Base-by-base conservation (phyloP, 768 basidiomycete genomes). In the Rossbeevera mucosa region DNA sequence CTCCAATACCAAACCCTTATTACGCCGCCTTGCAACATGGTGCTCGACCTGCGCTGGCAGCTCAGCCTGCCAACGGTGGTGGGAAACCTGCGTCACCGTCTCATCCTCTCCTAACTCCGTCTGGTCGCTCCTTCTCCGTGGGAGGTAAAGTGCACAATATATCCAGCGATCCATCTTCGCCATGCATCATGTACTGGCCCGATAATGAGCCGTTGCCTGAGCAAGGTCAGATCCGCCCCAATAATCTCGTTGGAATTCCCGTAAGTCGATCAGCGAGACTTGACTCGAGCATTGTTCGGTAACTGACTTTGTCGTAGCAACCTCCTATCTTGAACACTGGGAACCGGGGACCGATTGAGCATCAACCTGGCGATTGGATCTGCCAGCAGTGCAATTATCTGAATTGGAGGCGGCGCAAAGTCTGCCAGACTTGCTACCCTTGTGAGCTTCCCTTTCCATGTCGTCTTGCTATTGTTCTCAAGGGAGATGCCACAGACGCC, bases 301-400 rank as follows among this genome's bases (percentile, higher is more conserved):
- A 7, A n/a, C 29, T 52, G 29, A 53, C 55, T 25, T 36, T 45
- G 4, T 31, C 22, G 16, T 65, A 87, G 83, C 88, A 86, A 57
- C 91, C 90, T 21, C 91, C 90, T 51, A 92, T 92, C 61, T 73
- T 92, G 57, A 93, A 93, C 65, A 93, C 91, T 0, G 90, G 90
- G 2, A 93, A 93, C 68, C 79, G 86, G 51, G 90, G 90, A 22
- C 90, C 91, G 7, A 92, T 92, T 49, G 86, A 89, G 58, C 88
- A 91, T 70, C 85, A 88, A 75, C 85, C 85, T 6, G 85, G 85
- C 16, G 86, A 88, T 72, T 88, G 86, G 90, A 77, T 89, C 51
- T 93, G 90, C 70, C 74, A 76, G 57, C 88, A 86, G 65, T 93
- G 91, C 68, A 86, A 87, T 63, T 92, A 93, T 71, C 69, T 91